phyloP scores from a whole-genome alignment of 2,329 filamentous ascomycete species.

The Hortaea werneckii region DNA sequence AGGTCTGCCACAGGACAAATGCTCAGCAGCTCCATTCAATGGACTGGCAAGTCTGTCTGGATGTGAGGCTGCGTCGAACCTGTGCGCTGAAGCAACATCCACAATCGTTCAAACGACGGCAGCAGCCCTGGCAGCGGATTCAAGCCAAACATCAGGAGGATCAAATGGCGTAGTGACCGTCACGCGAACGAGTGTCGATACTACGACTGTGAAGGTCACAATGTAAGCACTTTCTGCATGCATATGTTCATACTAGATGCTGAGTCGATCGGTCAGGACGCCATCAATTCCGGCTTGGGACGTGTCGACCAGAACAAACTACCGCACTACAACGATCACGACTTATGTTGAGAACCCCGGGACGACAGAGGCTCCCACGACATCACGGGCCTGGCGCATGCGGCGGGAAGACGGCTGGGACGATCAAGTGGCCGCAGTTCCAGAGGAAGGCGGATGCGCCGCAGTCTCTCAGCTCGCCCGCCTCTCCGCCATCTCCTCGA shows the following conservation, averaged over 20 bases:
- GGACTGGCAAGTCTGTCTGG: neutral
- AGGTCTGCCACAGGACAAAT: too few relatives aligned
- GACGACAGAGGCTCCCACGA: too few relatives aligned
- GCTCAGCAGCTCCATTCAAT: neutral
- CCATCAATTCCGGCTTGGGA: neutral
- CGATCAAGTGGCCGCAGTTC: too few relatives aligned
- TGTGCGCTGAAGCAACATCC: neutral
- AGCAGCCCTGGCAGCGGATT: neutral
- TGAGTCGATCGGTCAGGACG: neutral
- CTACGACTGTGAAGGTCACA: neutral
- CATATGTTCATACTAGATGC: too few relatives aligned
- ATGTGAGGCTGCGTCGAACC: neutral
- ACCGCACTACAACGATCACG: neutral
- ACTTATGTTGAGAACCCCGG: neutral
- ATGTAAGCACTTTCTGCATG: neutral
- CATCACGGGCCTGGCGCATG: too few relatives aligned
- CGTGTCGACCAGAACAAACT: neutral
- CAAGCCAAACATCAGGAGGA: neutral
- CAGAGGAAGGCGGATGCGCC: neutral
- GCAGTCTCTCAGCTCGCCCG: neutral
- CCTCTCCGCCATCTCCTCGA: neutral
- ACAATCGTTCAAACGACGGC: neutral
- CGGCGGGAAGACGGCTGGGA: too few relatives aligned
- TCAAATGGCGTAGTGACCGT: neutral
- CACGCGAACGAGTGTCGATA: neutral